Conservation (phyloP, 2,329 filamentous ascomycete genomes). For the Fusarium chuoi region DNA sequence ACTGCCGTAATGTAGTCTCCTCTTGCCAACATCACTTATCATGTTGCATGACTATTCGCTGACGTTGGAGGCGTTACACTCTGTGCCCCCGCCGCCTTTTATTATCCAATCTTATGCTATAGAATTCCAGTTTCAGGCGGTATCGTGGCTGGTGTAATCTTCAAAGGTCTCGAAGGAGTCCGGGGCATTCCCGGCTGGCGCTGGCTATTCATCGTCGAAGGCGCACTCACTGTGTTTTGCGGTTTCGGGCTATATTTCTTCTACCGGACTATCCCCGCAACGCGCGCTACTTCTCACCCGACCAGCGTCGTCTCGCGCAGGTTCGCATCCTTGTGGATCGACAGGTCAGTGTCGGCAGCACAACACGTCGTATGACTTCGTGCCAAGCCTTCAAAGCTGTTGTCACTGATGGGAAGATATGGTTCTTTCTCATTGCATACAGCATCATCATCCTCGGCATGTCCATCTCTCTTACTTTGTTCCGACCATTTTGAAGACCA, state of each 20-base stretch:
- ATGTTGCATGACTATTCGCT: no score
- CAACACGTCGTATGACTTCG: background rate
- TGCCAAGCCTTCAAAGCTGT: slow-evolving; percentile 22
- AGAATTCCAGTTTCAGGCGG: slow-evolving; percentile 27
- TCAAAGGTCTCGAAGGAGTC: slow-evolving; percentile 13
- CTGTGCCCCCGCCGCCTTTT: no score
- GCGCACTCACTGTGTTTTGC: slow-evolving; percentile 7
- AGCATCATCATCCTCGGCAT: slow-evolving; percentile 59
- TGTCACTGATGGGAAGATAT: slow-evolving; percentile 46
- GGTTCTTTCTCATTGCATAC: slow-evolving; percentile 59
- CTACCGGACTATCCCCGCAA: slow-evolving; percentile 25
- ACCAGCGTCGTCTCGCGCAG: slow-evolving; percentile 8
- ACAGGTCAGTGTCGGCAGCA: background rate
- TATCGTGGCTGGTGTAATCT: slow-evolving; percentile 28
- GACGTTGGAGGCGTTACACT: no score
- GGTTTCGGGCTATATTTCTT: slow-evolving; percentile 8
- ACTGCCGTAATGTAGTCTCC: no score
- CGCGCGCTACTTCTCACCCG: background rate
- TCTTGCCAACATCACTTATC: no score
- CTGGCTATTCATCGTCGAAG: slow-evolving; percentile 29
- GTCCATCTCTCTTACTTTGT: slow-evolving; percentile 64
- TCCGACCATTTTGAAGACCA: slow-evolving; percentile 59
- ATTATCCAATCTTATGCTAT: no score
- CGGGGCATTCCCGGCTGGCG: slow-evolving; percentile 24
- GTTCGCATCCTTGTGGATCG: slow-evolving; percentile 18